Evolutionary conservation across 208 protist species (phyloP).

Genomic region (Leishmania aethiopica): DNA sequence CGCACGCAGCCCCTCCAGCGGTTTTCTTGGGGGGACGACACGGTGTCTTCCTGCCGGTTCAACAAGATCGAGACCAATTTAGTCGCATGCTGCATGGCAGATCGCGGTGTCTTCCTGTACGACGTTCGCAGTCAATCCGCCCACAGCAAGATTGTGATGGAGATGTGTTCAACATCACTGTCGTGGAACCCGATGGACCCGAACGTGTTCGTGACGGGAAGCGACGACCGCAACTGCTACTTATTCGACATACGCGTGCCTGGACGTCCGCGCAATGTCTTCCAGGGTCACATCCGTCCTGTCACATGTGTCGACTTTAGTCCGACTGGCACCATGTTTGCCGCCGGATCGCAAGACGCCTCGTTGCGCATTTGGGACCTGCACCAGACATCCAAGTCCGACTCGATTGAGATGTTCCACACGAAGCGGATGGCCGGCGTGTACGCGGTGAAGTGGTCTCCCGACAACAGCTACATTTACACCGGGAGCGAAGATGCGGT

Average conservation of each 20-base stretch:
- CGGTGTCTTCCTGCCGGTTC: constrained; percentile 89
- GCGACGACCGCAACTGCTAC: constrained; percentile 98
- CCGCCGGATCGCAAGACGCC: constrained; percentile 94
- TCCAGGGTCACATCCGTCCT: constrained; percentile 96
- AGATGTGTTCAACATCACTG: constrained; percentile 94
- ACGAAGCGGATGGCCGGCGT: constrained; percentile 98
- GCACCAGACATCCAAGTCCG: constrained; percentile 83
- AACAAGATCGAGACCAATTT: constrained; percentile 95
- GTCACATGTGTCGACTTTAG: constrained; percentile 96
- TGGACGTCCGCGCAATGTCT: constrained; percentile 92
- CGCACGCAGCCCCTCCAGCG: constrained; percentile 93
- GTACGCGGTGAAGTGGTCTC: constrained; percentile 91
- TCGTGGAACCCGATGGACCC: constrained; percentile 98
- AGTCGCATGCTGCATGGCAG: constrained; percentile 90
- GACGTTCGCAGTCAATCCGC: constrained; percentile 91
- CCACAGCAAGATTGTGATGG: constrained; percentile 94
- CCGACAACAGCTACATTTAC: constrained; percentile 95
- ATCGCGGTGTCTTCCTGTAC: constrained; percentile 95
- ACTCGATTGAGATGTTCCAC: constrained; percentile 97
- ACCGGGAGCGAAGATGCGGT: constrained; percentile 97
- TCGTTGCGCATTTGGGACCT: constrained; percentile 96
- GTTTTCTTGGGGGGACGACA: constrained; percentile 96
- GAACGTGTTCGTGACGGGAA: constrained; percentile 96
- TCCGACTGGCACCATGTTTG: constrained; percentile 96
- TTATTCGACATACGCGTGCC: constrained; percentile 97